phyloP scores from a whole-genome alignment of 1,139 yeast genomes.

The Lodderomyces metapsilosis region DNA sequence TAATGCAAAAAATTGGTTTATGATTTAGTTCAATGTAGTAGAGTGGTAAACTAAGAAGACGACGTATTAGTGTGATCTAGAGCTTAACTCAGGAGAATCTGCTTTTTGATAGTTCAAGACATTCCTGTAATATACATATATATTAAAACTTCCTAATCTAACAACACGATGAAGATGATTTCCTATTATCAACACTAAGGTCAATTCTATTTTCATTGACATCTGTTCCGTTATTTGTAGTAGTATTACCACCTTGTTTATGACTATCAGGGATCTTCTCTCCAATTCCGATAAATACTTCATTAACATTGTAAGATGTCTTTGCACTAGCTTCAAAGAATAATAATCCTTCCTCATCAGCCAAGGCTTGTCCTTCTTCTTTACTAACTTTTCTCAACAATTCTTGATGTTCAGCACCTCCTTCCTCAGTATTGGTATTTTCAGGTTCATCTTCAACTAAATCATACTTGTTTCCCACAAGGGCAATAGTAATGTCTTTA shows the following conservation, averaged over 20 bases:
- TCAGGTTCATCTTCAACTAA: conserved; percentile 39
- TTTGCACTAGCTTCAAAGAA: conserved; percentile 95
- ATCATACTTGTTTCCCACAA: conserved; percentile 92
- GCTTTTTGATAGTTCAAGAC: no score
- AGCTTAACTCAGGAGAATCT: no score
- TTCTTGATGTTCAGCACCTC: conserved; percentile 20
- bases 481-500: conserved; percentile 85
- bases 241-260: neutral
- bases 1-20: neutral
- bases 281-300: conserved; percentile 81
- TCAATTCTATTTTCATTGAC: conserved; percentile 6
- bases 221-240: neutral
- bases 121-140: no score
- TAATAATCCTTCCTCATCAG: conserved; percentile 70
- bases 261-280: conserved; percentile 63
- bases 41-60: no score
- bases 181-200: conserved; percentile 3
- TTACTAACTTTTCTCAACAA: conserved; percentile 72
- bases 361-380: conserved; percentile 79
- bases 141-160: neutral
- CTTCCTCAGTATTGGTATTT: conserved; percentile 19
- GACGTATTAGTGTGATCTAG: no score
- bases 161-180: neutral
- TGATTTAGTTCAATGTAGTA: no score
- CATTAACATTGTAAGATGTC: conserved; percentile 78